phyloP scores from a whole-genome alignment of 2,329 filamentous ascomycete species.

The Trichophyton schoenleinii region DNA sequence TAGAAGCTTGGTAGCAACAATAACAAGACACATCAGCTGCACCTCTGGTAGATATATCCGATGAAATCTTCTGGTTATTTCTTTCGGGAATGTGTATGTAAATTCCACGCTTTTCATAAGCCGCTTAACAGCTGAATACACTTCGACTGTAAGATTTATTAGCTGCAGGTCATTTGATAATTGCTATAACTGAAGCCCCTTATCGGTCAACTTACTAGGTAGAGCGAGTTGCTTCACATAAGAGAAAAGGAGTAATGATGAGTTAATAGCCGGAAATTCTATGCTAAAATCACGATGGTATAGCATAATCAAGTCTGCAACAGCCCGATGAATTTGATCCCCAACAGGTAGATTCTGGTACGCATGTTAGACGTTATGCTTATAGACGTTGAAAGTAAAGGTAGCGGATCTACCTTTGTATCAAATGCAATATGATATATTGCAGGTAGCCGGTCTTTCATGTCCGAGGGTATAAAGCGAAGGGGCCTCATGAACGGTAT shows the following conservation, averaged over 20 bases:
- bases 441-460: constrained; percentile 33
- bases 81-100: constrained; percentile 41
- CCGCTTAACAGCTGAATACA: constrained; percentile 43
- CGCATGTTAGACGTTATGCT: constrained; percentile 5
- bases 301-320: constrained; percentile 50
- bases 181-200: not conserved
- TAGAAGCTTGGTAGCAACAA: constrained; percentile 65
- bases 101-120: constrained; percentile 47
- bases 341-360: constrained; percentile 30
- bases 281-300: constrained; percentile 59
- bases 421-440: constrained; percentile 31
- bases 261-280: constrained; percentile 59
- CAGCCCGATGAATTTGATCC: constrained; percentile 51
- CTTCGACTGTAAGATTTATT: constrained; percentile 18
- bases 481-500: constrained; percentile 59
- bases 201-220: constrained; percentile 46
- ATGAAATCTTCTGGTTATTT: constrained; percentile 21
- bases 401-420: constrained; percentile 21
- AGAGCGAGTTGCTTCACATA: constrained; percentile 61
- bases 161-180: constrained; percentile 5
- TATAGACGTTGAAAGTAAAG: constrained; percentile 18
- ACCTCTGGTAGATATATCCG: constrained; percentile 58
- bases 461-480: constrained; percentile 31
- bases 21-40: constrained; percentile 55
- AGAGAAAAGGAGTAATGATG: constrained; percentile 53